Conservation (phyloP, 257 asterid genomes). For the Linderniella brevidens region DNA sequence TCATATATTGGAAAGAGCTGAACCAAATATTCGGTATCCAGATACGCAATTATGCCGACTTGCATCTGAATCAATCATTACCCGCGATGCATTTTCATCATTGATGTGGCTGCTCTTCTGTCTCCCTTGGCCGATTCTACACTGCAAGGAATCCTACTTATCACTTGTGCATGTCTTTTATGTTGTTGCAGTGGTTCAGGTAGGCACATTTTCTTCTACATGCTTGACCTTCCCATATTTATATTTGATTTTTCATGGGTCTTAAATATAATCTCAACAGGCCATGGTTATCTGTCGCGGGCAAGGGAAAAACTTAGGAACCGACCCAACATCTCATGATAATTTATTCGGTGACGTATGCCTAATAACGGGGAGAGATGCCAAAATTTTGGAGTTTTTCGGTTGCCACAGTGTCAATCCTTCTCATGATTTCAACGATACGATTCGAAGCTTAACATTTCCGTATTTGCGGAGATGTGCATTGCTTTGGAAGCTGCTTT, state of each 20-base stretch:
- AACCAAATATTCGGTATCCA: constrained; percentile 33
- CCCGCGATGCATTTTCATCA: constrained; percentile 77
- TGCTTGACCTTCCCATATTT: constrained; percentile 3
- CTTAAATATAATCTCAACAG: constrained; percentile 23
- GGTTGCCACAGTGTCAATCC: constrained; percentile 31
- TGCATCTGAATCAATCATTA: constrained; percentile 66
- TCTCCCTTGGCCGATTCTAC: constrained; percentile 69
- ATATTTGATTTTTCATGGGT: constrained; percentile 8
- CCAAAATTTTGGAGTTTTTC: constrained; percentile 34
- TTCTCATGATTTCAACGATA: constrained; percentile 33
- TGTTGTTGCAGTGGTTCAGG: constrained; percentile 35
- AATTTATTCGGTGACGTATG: constrained; percentile 50
- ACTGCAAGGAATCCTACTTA: constrained; percentile 57
- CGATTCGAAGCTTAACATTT: constrained; percentile 57
- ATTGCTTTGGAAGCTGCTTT: constrained; percentile 69
- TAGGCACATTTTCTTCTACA: constrained; percentile 9
- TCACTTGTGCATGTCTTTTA: constrained; percentile 79
- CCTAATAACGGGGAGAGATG: constrained; percentile 28
- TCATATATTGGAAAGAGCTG: constrained; percentile 42
- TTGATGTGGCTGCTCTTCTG: constrained; percentile 91
- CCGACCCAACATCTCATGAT: constrained; percentile 26
- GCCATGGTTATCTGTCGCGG: constrained; percentile 36
- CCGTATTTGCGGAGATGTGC: constrained; percentile 89
- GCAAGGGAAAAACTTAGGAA: constrained; percentile 15
- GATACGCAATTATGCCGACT: constrained; percentile 73